Base-by-base conservation (phyloP, 352 stramenopile genomes). In the Phytopythium oedochilum region DNA sequence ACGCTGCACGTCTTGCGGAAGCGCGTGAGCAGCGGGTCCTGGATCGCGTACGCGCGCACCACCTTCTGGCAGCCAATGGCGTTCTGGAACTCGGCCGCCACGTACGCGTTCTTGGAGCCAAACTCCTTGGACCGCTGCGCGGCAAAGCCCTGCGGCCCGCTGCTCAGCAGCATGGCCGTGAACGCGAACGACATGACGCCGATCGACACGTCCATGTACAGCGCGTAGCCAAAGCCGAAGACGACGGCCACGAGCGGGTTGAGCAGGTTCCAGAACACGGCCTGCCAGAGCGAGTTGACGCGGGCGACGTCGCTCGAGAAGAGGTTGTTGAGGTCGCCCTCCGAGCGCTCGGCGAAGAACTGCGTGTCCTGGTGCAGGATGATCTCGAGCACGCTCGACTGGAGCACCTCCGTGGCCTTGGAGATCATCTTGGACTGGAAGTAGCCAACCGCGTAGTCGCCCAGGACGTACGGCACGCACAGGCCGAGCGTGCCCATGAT, bases 361-460 rank as follows among this genome's bases (percentile, higher is more conserved):
- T 73, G 62, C 14, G 83, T 92, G 53, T 83, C 67, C 51, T 95
- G 86, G 52, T 73, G 80, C 23, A 95, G 55, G 39, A 95, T 91
- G 54, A 86, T 95, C 49, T 85, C 66, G 5, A 95, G 71, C 49
- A 95, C 53, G 25, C 67, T 78, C 38, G 62, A 75, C 59, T 95
- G 83, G 61, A 95, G 75, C 44, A 69, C 75, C 50, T 92, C 81
- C 1, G 83, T 93, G 18, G 86, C 86, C 64, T 93, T 95, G 26
- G 83, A 83, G 53, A 95, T 95, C 86, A 95, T 95, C 50, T 95
- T 95, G 51, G 81, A 92, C 67, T 95, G 86, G 68, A 95, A 95
- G 60, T 90, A 94, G 39, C 86, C 86, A 32, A 95, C 83, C 2
- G 78, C 71, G 61, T 92, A 92, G 66, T 95, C 77, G n/a, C 83